Conservation (phyloP, 257 asterid genomes). For the Anisodus acutangulus region DNA sequence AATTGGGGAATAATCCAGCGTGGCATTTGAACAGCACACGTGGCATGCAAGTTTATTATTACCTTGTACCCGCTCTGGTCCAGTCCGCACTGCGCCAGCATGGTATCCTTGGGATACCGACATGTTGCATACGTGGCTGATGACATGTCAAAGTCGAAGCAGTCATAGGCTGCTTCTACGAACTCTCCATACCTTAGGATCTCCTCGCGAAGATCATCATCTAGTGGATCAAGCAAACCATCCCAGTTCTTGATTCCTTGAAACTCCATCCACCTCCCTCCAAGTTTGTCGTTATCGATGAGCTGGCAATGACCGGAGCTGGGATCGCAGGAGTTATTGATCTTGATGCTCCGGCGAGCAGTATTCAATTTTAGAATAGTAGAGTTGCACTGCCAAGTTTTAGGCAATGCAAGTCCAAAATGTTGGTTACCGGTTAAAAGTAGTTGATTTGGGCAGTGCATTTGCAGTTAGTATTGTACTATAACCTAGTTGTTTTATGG, state of each 20-base stretch:
- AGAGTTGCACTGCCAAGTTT: background rate
- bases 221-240: slow-evolving; percentile 83
- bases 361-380: background rate
- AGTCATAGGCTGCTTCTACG: slow-evolving; percentile 76
- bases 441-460: background rate
- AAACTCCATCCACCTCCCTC: slow-evolving; percentile 74
- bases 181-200: slow-evolving; percentile 79
- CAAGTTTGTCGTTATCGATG: slow-evolving; percentile 31
- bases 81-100: slow-evolving; percentile 53
- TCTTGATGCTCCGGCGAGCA: background rate
- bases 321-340: background rate
- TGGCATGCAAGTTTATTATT: slow-evolving; percentile 63
- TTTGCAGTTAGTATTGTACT: background rate
- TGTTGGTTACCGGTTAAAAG: background rate
- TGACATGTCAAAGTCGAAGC: slow-evolving; percentile 75
- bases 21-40: slow-evolving; percentile 73
- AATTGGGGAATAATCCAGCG: slow-evolving; percentile 55
- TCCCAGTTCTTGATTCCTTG: slow-evolving; percentile 95
- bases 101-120: slow-evolving; percentile 37
- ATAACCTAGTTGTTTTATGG: background rate
- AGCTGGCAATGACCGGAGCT: background rate
- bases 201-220: slow-evolving; percentile 67
- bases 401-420: background rate
- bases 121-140: slow-evolving; percentile 60
- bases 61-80: slow-evolving; percentile 55